Conservation (phyloP, 2,329 filamentous ascomycete genomes). For the Pyricularia sp. region DNA sequence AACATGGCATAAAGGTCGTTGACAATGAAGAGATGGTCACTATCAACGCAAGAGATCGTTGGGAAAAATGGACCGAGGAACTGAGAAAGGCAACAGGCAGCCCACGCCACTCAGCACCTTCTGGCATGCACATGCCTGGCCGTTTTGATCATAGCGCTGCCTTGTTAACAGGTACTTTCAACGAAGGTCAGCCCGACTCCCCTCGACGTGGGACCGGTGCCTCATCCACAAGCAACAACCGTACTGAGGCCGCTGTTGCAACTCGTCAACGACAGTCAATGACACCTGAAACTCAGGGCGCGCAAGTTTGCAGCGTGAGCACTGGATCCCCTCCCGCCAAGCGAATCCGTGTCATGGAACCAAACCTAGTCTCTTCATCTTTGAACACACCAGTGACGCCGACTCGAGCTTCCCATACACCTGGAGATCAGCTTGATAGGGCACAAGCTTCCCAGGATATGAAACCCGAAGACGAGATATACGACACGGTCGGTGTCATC, state of each 20-base stretch:
- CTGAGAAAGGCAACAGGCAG: slow-evolving; percentile 30
- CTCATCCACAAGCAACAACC: not conserved
- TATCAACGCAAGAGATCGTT: slow-evolving; percentile 64
- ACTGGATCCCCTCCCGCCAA: not conserved
- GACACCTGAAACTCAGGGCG: not conserved
- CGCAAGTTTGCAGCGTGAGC: not conserved
- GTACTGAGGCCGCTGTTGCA: not conserved
- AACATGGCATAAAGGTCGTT: slow-evolving; percentile 62
- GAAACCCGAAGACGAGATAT: slow-evolving; percentile 49
- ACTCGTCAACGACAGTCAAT: not conserved
- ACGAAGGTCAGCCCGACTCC: slow-evolving; percentile 48
- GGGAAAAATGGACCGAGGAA: slow-evolving; percentile 64
- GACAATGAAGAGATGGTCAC: slow-evolving; percentile 70
- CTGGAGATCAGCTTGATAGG: slow-evolving; percentile 1
- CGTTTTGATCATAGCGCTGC: slow-evolving; percentile 38
- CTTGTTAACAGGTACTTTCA: slow-evolving; percentile 44
- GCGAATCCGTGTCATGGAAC: not conserved
- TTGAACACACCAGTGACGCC: not conserved
- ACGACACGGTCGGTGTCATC: slow-evolving; percentile 92
- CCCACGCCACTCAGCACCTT: slow-evolving; percentile 11
- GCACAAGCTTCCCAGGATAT: not conserved
- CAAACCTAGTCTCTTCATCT: not conserved
- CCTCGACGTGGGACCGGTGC: slow-evolving; percentile 19
- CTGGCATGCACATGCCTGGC: slow-evolving; percentile 1
- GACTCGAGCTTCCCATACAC: not conserved